Evolutionary conservation across 108 stramenopile species (phyloP).

Genomic region (Cyclostephanos invisitatus): DNA sequence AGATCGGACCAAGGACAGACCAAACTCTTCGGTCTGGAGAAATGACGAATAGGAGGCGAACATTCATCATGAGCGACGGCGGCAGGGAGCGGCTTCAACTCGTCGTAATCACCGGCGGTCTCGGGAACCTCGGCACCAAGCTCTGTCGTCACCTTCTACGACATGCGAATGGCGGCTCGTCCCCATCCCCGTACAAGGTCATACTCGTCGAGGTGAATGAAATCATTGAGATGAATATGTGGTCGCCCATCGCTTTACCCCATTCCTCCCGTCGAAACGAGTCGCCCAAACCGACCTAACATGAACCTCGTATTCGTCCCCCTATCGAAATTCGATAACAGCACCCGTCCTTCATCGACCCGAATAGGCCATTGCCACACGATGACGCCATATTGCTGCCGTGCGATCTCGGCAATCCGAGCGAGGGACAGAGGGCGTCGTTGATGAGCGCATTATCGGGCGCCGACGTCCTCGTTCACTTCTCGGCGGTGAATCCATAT

Average conservation of each 20-base stretch:
- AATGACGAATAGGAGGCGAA: too few species aligned
- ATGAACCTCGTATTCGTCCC: too few species aligned
- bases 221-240: not conserved
- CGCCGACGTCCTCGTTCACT: constrained; percentile 41
- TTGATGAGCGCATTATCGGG: constrained; percentile 9
- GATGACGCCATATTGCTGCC: constrained; percentile 29
- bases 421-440: constrained; percentile 14
- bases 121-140: constrained; percentile 51
- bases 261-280: too few species aligned
- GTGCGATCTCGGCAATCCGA: constrained; percentile 33
- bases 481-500: constrained; percentile 55
- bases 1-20: too few species aligned
- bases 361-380: constrained; percentile 18
- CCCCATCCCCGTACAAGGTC: constrained; percentile 18
- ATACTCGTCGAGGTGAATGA: constrained; percentile 34
- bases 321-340: too few species aligned
- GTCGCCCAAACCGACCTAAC: too few species aligned
- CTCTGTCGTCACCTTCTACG: constrained; percentile 44
- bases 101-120: constrained; percentile 52
- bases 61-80: too few species aligned
- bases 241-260: too few species aligned
- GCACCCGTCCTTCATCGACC: constrained; percentile 38
- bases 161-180: not conserved
- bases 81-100: too few species aligned
- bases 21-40: too few species aligned